These are phyloP conservation scores for Ustilago shanxiensis DNA, from an alignment of 1,284 basidiomycete species.

Conservation along the genomic window DNA sequence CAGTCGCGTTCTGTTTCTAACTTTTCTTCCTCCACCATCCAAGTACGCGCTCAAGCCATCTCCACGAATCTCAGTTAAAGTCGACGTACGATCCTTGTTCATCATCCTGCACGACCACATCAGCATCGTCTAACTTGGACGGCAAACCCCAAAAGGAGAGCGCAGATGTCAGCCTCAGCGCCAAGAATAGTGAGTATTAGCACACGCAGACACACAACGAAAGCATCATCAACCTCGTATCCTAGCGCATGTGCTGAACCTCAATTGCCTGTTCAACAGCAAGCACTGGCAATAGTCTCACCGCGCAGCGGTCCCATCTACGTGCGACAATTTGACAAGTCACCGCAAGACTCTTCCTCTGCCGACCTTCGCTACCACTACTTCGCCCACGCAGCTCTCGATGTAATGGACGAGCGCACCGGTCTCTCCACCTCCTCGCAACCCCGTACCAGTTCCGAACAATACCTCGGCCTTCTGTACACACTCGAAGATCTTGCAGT, in stretches of 20 bases:
- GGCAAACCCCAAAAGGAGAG: too few species aligned
- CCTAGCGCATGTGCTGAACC: too few species aligned
- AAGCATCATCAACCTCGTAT: too few species aligned
- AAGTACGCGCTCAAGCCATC: conserved; percentile 11
- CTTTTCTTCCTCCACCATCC: conserved; percentile 22
- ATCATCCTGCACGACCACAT: too few species aligned
- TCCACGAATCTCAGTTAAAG: too few species aligned
- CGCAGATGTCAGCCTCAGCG: conserved; percentile 20
- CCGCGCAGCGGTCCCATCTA: conserved; percentile 51
- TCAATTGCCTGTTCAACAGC: conserved; percentile 12
- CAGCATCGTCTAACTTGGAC: too few species aligned
- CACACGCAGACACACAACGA: not conserved
- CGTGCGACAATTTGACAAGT: conserved; percentile 41
- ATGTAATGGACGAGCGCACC: conserved; percentile 69
- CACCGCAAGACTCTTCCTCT: conserved; percentile 8
- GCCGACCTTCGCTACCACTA: conserved; percentile 65
- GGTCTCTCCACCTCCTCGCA: not conserved
- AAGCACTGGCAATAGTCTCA: conserved; percentile 55
- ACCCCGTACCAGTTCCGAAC: conserved; percentile 59
- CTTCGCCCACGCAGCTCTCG: conserved; percentile 68
- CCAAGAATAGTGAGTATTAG: conserved; percentile 35
- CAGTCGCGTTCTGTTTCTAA: conserved; percentile 6
- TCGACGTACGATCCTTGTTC: too few species aligned
- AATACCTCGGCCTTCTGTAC: conserved; percentile 69
- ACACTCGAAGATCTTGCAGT: conserved; percentile 70